Percentiles rank a stretch among this genome's conserved stretches.
These are phyloP conservation scores for Cryphonectria japonica DNA, from an alignment of 2,329 filamentous ascomycete species.

Conservation along the genomic window DNA sequence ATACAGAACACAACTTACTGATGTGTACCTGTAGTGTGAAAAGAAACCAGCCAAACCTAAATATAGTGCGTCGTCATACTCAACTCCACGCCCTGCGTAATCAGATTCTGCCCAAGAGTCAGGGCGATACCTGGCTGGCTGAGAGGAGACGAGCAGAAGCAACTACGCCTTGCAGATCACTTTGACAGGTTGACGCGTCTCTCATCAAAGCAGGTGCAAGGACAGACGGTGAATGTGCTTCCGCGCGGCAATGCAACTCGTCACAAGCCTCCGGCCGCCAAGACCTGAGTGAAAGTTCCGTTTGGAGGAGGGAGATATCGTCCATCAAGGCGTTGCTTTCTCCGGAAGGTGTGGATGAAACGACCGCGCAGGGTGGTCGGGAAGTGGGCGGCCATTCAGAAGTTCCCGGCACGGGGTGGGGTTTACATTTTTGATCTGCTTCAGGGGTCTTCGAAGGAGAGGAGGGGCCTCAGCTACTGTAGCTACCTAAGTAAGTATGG, in stretches of 20 bases:
- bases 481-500: background rate
- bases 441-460: background rate
- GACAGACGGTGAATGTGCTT: background rate
- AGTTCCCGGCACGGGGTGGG: background rate
- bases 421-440: background rate
- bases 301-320: background rate
- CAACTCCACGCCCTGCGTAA: background rate
- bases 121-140: background rate
- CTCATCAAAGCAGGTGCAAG: background rate
- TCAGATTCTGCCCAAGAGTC: background rate
- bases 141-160: background rate
- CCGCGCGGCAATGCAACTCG: slow-evolving; percentile 3
- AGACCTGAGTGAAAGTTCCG: background rate
- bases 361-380: background rate
- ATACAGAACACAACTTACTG: background rate
- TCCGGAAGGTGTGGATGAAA: background rate
- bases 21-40: background rate
- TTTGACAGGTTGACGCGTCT: background rate
- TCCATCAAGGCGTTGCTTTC: background rate
- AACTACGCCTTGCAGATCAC: background rate
- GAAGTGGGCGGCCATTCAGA: background rate
- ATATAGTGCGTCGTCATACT: background rate
- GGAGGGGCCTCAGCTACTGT: background rate
- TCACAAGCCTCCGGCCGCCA: background rate
- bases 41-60: background rate